Conservation (phyloP, 2,329 filamentous ascomycete species). For the Decorospora gaudefroyi region DNA sequence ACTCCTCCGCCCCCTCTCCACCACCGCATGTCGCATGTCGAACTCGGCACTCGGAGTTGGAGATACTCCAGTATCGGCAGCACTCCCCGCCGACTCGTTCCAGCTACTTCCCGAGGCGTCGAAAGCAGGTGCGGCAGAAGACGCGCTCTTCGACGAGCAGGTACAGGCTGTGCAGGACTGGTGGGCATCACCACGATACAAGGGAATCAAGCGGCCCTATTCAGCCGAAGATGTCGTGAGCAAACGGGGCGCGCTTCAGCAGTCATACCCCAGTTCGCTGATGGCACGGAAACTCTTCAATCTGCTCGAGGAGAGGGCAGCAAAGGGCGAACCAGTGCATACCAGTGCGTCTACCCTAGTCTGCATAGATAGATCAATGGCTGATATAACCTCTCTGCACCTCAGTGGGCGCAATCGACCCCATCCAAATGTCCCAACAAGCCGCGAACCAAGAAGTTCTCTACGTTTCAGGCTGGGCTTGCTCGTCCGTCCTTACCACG, state of each 20-base stretch:
- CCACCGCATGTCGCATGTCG: conserved; percentile 58
- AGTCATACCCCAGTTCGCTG: conserved; percentile 87
- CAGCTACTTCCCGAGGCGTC: conserved; percentile 78
- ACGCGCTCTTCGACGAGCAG: conserved; percentile 81
- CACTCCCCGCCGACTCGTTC: conserved; percentile 74
- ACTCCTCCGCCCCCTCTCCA: conserved; percentile 49
- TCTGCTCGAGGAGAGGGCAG: conserved; percentile 75
- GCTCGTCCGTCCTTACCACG: conserved; percentile 86
- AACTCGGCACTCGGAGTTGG: conserved; percentile 58
- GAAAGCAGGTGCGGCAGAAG: conserved; percentile 80
- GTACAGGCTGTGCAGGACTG: conserved; percentile 83
- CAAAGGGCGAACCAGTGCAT: conserved; percentile 85
- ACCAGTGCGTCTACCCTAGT: conserved; percentile 67
- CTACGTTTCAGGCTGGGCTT: conserved; percentile 97
- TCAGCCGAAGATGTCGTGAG: conserved; percentile 87
- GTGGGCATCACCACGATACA: conserved; percentile 85
- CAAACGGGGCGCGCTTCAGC: conserved; percentile 85
- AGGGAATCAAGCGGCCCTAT: conserved; percentile 90
- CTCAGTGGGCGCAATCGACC: conserved; percentile 93
- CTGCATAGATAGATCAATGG: conserved; percentile 30
- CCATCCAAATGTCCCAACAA: conserved; percentile 99
- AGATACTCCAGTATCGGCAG: conserved; percentile 64
- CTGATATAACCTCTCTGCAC: conserved; percentile 30
- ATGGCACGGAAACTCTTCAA: conserved; percentile 97
- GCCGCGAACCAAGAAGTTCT: conserved; percentile 93